Evolutionary conservation across 2,329 filamentous ascomycete species (phyloP).

Genomic region (Clonostachys solani): DNA sequence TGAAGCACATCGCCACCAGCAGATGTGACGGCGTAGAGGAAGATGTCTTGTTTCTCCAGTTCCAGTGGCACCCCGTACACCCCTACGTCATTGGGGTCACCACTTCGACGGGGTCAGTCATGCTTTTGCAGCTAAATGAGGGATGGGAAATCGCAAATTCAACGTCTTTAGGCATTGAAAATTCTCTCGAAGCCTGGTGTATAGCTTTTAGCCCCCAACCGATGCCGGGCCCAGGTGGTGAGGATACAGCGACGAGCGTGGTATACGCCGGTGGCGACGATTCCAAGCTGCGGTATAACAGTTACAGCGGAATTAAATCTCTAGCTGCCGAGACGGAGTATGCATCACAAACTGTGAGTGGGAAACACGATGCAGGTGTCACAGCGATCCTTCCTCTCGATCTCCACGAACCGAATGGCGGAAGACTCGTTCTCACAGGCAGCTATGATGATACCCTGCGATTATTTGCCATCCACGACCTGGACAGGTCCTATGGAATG

Average conservation of each 20-base stretch:
- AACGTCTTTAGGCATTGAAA: slow-evolving; percentile 35
- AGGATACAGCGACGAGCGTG: slow-evolving; percentile 11
- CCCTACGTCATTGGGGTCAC: slow-evolving; percentile 61
- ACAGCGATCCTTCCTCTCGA: slow-evolving; percentile 77
- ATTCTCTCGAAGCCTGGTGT: slow-evolving; percentile 70
- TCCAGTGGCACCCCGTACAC: slow-evolving; percentile 64
- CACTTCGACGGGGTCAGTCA: slow-evolving; percentile 63
- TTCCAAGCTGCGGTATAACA: slow-evolving; percentile 49
- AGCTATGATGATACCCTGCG: slow-evolving; percentile 87
- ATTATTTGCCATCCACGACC: slow-evolving; percentile 50
- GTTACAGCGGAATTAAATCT: slow-evolving; percentile 16
- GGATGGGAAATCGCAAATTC: slow-evolving; percentile 29
- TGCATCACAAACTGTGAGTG: slow-evolving; percentile 27
- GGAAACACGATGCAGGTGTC: slow-evolving; percentile 73
- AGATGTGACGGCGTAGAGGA: slow-evolving; percentile 45
- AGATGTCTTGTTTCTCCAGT: slow-evolving; percentile 63
- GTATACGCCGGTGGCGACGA: slow-evolving; percentile 76
- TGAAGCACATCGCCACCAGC: slow-evolving; percentile 37
- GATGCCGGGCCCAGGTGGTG: not conserved
- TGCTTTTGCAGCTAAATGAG: slow-evolving; percentile 43
- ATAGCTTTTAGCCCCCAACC: slow-evolving; percentile 49
- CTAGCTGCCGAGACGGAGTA: not conserved
- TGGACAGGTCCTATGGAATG: slow-evolving; percentile 30
- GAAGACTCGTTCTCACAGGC: slow-evolving; percentile 69
- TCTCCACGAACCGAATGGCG: slow-evolving; percentile 29